Evolutionary conservation across 176 grass and related monocot genomes (phyloP).

Genomic region (Calamus simplicifolius): DNA sequence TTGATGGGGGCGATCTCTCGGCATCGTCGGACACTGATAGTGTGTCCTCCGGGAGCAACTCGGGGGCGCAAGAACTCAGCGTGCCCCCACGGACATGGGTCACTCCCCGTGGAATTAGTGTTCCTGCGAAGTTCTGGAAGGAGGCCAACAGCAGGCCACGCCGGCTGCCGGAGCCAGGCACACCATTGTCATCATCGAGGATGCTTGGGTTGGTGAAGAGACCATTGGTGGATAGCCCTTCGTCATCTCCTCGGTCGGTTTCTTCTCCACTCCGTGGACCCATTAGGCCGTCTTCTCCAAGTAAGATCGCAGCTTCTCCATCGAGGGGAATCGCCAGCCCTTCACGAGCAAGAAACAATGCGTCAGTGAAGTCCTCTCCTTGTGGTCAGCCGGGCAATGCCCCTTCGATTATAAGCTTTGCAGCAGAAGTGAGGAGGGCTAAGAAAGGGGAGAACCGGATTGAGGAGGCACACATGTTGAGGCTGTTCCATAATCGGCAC

Average conservation of each 20-base stretch:
- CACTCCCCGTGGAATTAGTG: constrained; percentile 46
- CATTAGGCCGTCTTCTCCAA: not conserved
- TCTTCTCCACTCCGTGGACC: constrained; percentile 1
- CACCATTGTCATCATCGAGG: constrained; percentile 22
- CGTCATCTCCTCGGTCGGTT: constrained; percentile 35
- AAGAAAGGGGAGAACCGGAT: constrained; percentile 92
- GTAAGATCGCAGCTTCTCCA: constrained; percentile 16
- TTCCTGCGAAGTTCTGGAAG: constrained; percentile 92
- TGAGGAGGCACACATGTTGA: constrained; percentile 81
- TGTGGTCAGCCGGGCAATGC: constrained; percentile 49
- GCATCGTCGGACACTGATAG: constrained; percentile 87
- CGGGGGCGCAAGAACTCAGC: constrained; percentile 37
- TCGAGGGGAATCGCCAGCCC: constrained; percentile 46
- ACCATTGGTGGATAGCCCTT: constrained; percentile 46
- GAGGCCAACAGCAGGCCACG: constrained; percentile 77
- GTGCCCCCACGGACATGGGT: constrained; percentile 26
- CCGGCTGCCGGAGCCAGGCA: constrained; percentile 48
- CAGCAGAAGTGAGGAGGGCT: constrained; percentile 83
- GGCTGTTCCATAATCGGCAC: constrained; percentile 73
- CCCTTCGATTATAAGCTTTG: constrained; percentile 94
- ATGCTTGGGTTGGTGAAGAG: constrained; percentile 19
- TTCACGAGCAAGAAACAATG: constrained; percentile 34
- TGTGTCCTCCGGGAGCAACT: constrained; percentile 91
- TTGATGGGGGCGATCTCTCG: constrained; percentile 50
- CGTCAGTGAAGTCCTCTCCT: constrained; percentile 14